These are phyloP conservation scores for Trametes punicea DNA, from an alignment of 768 basidiomycete genomes.

Conservation along the genomic window DNA sequence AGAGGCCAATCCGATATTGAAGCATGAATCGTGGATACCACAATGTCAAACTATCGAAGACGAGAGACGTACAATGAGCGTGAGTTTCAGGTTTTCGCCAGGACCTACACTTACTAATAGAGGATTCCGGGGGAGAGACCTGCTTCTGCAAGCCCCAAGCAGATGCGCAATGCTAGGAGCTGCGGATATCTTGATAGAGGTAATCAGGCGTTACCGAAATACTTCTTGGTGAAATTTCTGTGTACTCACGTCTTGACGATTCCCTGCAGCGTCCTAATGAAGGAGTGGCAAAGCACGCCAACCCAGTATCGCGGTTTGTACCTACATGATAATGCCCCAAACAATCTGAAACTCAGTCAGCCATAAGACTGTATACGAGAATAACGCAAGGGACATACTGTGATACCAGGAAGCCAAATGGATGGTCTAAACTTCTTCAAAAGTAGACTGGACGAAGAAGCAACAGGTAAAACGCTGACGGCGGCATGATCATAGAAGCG, in stretches of 20 bases:
- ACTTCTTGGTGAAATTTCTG: too few species aligned
- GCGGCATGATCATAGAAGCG: background rate
- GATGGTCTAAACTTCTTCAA: conserved; percentile 63
- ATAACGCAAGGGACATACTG: conserved; percentile 34
- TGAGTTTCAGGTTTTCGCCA: conserved; percentile 25
- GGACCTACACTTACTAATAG: conserved; percentile 57
- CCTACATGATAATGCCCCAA: conserved; percentile 64
- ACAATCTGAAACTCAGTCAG: conserved; percentile 35
- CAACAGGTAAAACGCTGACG: background rate
- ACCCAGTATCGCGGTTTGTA: background rate
- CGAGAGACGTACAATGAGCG: background rate
- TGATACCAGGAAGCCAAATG: conserved; percentile 63
- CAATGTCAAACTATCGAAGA: conserved; percentile 19
- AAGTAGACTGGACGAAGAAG: conserved; percentile 44
- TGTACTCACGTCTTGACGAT: conserved; percentile 56
- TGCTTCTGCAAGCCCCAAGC: conserved; percentile 63
- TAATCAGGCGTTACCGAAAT: background rate
- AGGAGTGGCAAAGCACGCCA: background rate
- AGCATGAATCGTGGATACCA: conserved; percentile 26
- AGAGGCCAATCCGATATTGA: conserved; percentile 24
- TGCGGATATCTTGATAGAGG: background rate
- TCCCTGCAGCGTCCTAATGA: conserved; percentile 54
- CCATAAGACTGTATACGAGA: too few species aligned
- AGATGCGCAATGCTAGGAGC: background rate
- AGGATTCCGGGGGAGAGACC: conserved; percentile 70